Base-by-base conservation (phyloP, 1,284 basidiomycete genomes). In the Butyriboletus appendiculatus region DNA sequence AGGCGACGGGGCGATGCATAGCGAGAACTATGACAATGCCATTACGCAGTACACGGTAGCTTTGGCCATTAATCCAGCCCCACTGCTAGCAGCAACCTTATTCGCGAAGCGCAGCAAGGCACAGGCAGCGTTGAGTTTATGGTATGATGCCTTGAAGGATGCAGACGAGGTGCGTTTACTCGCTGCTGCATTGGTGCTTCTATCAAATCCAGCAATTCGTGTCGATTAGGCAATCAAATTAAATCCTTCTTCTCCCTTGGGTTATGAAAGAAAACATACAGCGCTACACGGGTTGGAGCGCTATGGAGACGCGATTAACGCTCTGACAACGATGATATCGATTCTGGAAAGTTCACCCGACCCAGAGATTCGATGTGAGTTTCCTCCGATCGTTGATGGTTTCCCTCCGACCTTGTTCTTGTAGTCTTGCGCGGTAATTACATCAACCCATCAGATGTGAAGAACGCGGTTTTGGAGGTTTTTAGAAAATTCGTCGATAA, bases 61-160 rank as follows among this genome's bases (percentile, higher is more conserved):
- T 1, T 44, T 68, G 24, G 22, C 18, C 6, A 30, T 61, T 2
- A 30, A 41, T 32, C 52, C 38, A 3, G 4, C 32, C 7, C 6
- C 8, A 20, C 35, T 14, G 4, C 14, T 9, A 2, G 15, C 22
- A 22, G 30, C 11, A 1, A 22, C 28, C 9, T 33, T 65, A 1
- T 49, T 67, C 11, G 30, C 54, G 34, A 65, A 67, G 35, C 54
- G 64, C 0, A 58, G 66, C 30, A 11, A 61, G 3, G 66, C 62
- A 0, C 33, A 37, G 4, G 35, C 28, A 2, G 45, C 18, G 5
- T 53, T n/a, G 18, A 37, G 16, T 28, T 49, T 34, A 16, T 68
- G 57, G 53, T 45, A 60, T 15, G 51, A 46, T 28, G 57, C 64
- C 2, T 46, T 65, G 41, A 42, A 37, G 14, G 66, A 65, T 42